Base-by-base conservation (phyloP, 2,329 filamentous ascomycete genomes). In the Trichoderma guizhouense region DNA sequence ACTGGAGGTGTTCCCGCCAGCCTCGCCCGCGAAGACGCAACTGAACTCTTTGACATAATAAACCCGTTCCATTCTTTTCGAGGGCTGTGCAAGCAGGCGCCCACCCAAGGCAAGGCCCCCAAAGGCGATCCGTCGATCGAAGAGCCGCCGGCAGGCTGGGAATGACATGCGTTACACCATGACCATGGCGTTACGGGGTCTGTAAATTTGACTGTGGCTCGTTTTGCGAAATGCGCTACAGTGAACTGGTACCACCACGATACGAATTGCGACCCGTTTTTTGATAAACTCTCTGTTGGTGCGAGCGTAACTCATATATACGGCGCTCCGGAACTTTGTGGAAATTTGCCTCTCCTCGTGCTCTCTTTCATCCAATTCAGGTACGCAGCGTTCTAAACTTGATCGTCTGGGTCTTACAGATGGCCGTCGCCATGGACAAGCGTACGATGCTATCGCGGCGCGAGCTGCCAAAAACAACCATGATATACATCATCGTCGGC, bases 401-500 rank as follows among this genome's bases (percentile, higher is more conserved):
- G 26, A 65, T 28, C 47, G 39, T 26, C 9, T 14, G 34, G 32
- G 36, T 55, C 43, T 30, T 36, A 51, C 61, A 24, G 24, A 36
- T 34, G 14, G 32, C 34, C 14, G 24, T n/a, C 58, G 21, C 51
- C 60, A 70, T 70, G 68, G 68, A 63, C n/a, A 26, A 32, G 7
- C 28, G 34, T 14, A 24, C 32, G 28, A 64, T 15, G 12, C 58
- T 51, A 21, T 63, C 60, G 53, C 60, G 60, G 14, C 68, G 66
- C 9, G 12, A 70, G 28, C 12, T 64, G 43, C 34, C 60, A 5
- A 24, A 55, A 9, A 36, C 70, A 34, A 69, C 55, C n/a, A 32
- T 34, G 36, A 72, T 69, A 30, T 60, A 67, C 39, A 69, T 72
- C 70, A 62, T 72, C 11, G 65, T 72, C 39, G 63, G 70, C 7